Percentiles rank a stretch among this genome's conserved stretches.
These are phyloP conservation scores for Funneliformis mosseae DNA, from an alignment of 192 early-diverging fungal genomes.

Conservation along the genomic window DNA sequence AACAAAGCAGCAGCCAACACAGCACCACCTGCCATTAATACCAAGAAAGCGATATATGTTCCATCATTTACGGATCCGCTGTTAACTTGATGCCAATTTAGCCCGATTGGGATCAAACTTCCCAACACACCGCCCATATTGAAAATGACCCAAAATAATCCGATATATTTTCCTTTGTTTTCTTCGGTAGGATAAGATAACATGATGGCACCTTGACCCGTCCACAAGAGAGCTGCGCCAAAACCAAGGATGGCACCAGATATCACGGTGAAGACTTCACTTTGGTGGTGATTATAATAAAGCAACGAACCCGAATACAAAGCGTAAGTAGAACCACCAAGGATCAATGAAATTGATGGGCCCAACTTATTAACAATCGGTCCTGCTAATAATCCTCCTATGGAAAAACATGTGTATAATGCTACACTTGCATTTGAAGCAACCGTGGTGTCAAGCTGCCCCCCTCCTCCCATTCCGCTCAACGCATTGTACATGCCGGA, in stretches of 20 bases:
- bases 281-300: constrained; percentile 62
- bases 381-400: constrained; percentile 77
- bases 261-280: constrained; percentile 65
- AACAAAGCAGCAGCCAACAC: constrained; percentile 58
- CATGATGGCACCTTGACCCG: constrained; percentile 83
- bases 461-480: constrained; percentile 61
- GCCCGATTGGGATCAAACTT: constrained; percentile 69
- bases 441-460: constrained; percentile 59
- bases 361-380: constrained; percentile 80
- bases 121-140: constrained; percentile 81
- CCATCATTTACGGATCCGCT: constrained; percentile 59
- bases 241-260: constrained; percentile 81
- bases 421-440: constrained; percentile 78
- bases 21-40: constrained; percentile 67
- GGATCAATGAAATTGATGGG: constrained; percentile 66
- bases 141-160: constrained; percentile 89
- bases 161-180: constrained; percentile 82
- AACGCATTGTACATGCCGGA: constrained; percentile 35
- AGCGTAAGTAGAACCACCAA: constrained; percentile 70
- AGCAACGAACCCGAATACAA: constrained; percentile 81
- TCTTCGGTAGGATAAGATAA: constrained; percentile 81
- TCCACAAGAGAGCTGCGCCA: constrained; percentile 73
- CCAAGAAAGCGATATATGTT: constrained; percentile 76
- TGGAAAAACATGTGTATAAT: constrained; percentile 75
- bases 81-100: constrained; percentile 61